Conservation (phyloP, 768 basidiomycete species). For the Mycena haematopus region DNA sequence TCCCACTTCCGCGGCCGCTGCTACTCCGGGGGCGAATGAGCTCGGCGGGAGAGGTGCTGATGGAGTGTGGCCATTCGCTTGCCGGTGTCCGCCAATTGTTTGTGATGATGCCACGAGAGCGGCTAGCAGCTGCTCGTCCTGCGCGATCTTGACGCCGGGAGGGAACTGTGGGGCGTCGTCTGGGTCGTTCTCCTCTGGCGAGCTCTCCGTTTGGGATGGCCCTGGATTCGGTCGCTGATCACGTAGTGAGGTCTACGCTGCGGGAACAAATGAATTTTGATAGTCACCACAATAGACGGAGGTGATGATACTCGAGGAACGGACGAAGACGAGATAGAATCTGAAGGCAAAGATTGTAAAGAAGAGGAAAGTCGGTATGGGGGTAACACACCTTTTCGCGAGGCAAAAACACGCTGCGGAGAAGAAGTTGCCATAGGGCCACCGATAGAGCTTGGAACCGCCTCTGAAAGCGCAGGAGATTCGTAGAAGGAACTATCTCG, state of each 20-base stretch:
- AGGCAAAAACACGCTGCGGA: slow-evolving; percentile 52
- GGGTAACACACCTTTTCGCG: slow-evolving; percentile 57
- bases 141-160: slow-evolving; percentile 67
- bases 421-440: slow-evolving; percentile 62
- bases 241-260: neutral
- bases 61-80: slow-evolving; percentile 37
- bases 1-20: slow-evolving; percentile 43
- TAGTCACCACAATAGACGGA: slow-evolving; percentile 50
- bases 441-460: slow-evolving; percentile 46
- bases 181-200: slow-evolving; percentile 1
- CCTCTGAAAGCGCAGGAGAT: slow-evolving; percentile 79
- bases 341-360: slow-evolving; percentile 36
- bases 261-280: neutral
- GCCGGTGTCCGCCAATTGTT: slow-evolving; percentile 53
- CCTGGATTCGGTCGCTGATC: slow-evolving; percentile 13
- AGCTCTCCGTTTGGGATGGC: neutral
- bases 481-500: slow-evolving; percentile 74
- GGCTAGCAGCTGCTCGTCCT: slow-evolving; percentile 49
- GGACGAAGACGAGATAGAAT: slow-evolving; percentile 44
- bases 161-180: slow-evolving; percentile 57
- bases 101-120: slow-evolving; percentile 28
- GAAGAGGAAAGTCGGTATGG: neutral
- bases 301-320: slow-evolving; percentile 49
- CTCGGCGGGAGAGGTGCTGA: slow-evolving; percentile 42
- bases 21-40: slow-evolving; percentile 82